Evolutionary conservation across 345 rosid species (phyloP).

Genomic region (Dovyalis caffra): DNA sequence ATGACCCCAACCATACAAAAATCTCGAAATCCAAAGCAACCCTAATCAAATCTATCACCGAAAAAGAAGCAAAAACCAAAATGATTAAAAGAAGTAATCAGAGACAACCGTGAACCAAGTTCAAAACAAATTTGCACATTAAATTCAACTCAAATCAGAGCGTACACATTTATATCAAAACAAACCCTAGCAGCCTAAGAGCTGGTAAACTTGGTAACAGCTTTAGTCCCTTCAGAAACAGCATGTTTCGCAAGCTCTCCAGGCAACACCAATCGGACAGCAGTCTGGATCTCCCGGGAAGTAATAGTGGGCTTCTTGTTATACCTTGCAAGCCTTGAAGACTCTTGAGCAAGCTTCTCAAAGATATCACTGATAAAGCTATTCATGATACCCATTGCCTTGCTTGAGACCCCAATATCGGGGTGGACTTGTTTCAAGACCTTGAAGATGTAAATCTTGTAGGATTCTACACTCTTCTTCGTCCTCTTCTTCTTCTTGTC

Average conservation of each 20-base stretch:
- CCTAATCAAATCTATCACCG: too few relatives aligned
- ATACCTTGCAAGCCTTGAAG: constrained; percentile 24
- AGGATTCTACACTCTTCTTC: constrained; percentile 29
- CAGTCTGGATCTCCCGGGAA: constrained; percentile 31
- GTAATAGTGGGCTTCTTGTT: constrained; percentile 32
- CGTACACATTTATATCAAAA: too few relatives aligned
- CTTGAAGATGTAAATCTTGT: constrained; percentile 31
- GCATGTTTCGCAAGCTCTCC: constrained; percentile 34
- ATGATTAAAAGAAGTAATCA: too few relatives aligned
- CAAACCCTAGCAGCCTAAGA: constrained; percentile 23
- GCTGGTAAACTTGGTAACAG: constrained; percentile 32
- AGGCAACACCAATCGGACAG: constrained; percentile 24
- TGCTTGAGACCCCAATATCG: constrained; percentile 27
- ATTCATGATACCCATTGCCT: constrained; percentile 33
- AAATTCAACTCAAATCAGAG: too few relatives aligned
- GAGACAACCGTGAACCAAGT: too few relatives aligned
- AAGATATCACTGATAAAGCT: constrained; percentile 28
- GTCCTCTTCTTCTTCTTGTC: constrained; percentile 31
- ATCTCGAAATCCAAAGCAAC: too few relatives aligned
- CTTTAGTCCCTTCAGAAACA: constrained; percentile 31
- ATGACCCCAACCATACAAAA: too few relatives aligned
- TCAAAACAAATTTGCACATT: too few relatives aligned
- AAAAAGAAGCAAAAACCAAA: too few relatives aligned
- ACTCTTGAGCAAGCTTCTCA: constrained; percentile 28
- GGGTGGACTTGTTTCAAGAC: constrained; percentile 32